Percentiles rank a stretch among this genome's conserved stretches.
Conservation (phyloP, 1,139 yeast genomes). For the Pichia kudriavzevii region DNA sequence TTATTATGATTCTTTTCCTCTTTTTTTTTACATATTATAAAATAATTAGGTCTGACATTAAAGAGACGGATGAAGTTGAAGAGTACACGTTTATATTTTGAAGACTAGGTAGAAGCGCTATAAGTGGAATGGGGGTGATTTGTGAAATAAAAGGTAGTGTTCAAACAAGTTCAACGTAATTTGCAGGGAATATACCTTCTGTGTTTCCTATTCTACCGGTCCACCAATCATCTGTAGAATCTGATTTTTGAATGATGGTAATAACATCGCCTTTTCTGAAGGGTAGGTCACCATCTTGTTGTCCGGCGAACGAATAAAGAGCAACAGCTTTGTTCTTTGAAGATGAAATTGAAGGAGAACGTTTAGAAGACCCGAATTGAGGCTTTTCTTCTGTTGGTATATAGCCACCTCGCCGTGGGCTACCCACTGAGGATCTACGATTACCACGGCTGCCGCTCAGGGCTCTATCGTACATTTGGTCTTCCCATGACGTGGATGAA, state of each 20-base stretch:
- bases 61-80: no score
- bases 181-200: constrained; percentile 95
- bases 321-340: constrained; percentile 74
- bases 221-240: constrained; percentile 97
- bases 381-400: constrained; percentile 52
- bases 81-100: neutral
- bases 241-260: constrained; percentile 75
- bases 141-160: neutral
- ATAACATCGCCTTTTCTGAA: constrained; percentile 95
- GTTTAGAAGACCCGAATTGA: constrained; percentile 28
- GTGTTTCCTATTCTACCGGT: constrained; percentile 79
- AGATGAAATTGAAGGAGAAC: constrained; percentile 34
- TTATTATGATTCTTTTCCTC: no score
- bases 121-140: neutral
- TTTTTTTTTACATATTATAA: no score
- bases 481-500: constrained; percentile 58
- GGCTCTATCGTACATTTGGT: constrained; percentile 62
- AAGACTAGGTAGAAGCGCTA: neutral
- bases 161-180: constrained; percentile 78
- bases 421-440: constrained; percentile 3
- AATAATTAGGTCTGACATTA: no score
- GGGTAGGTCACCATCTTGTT: constrained; percentile 83
- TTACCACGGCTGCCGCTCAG: constrained; percentile 7
- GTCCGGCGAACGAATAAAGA: constrained; percentile 79
- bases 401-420: constrained; percentile 12